phyloP scores from a whole-genome alignment of 2,329 filamentous ascomycete species.

The Aureobasidium lini region DNA sequence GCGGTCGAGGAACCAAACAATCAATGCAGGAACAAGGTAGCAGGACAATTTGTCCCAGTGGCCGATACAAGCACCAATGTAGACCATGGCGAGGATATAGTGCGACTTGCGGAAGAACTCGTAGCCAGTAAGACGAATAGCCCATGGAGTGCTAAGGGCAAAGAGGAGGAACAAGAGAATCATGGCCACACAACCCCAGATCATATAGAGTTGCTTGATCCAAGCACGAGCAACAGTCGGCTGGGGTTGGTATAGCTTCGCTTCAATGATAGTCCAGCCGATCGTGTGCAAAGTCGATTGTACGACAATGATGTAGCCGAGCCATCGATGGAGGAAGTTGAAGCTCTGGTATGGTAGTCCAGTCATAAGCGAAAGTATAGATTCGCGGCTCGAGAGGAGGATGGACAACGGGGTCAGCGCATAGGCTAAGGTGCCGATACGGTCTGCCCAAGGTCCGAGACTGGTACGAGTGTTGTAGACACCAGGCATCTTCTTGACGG shows the following conservation, averaged over 20 bases:
- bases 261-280: conserved; percentile 61
- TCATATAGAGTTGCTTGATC: conserved; percentile 59
- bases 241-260: conserved; percentile 62
- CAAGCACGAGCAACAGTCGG: conserved; percentile 50
- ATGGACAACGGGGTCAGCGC: conserved; percentile 66
- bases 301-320: conserved; percentile 63
- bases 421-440: conserved; percentile 63
- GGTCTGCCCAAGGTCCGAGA: conserved; percentile 61
- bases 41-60: conserved; percentile 64
- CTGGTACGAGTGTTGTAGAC: conserved; percentile 58
- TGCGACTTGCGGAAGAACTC: conserved; percentile 71
- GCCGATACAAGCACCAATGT: conserved; percentile 67
- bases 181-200: conserved; percentile 67
- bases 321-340: conserved; percentile 71
- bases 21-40: conserved; percentile 59
- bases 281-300: conserved; percentile 65
- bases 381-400: conserved; percentile 59
- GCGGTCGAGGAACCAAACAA: conserved; percentile 60
- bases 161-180: conserved; percentile 55
- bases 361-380: conserved; percentile 60
- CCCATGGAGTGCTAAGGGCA: conserved; percentile 51
- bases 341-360: conserved; percentile 70
- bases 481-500: conserved; percentile 50
- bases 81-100: conserved; percentile 65
- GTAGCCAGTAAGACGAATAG: conserved; percentile 61